phyloP scores from a whole-genome alignment of 768 basidiomycete genomes.

The Royoungia palumana region DNA sequence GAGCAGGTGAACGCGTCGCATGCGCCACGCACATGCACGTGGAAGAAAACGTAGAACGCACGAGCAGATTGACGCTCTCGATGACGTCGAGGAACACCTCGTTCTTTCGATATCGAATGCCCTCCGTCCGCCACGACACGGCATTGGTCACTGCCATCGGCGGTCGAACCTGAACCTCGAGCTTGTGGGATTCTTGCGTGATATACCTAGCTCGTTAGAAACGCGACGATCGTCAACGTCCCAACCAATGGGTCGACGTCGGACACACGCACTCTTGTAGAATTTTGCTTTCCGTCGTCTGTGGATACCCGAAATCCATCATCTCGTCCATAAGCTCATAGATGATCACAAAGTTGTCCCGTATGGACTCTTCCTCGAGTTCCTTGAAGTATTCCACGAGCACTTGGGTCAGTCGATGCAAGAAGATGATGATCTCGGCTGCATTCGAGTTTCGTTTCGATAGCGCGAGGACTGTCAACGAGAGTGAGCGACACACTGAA shows the following conservation, averaged over 20 bases:
- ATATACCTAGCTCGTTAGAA: conserved; percentile 63
- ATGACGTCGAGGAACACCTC: conserved; percentile 99
- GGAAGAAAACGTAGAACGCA: conserved; percentile 36
- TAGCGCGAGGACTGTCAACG: conserved; percentile 76
- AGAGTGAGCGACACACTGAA: neutral
- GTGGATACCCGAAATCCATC: conserved; percentile 99
- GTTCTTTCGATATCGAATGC: conserved; percentile 96
- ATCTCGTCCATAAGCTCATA: conserved; percentile 99
- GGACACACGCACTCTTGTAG: conserved; percentile 74
- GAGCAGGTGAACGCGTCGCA: too few species aligned
- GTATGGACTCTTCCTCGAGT: conserved; percentile 96
- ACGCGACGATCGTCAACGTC: neutral
- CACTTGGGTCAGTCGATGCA: conserved; percentile 90
- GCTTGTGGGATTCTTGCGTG: conserved; percentile 97
- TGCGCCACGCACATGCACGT: neutral
- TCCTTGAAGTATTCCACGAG: conserved; percentile 99
- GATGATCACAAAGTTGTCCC: conserved; percentile 99
- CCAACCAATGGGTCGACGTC: too few species aligned
- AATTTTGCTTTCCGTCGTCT: conserved; percentile 99
- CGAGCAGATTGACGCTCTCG: conserved; percentile 94
- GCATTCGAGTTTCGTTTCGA: conserved; percentile 96
- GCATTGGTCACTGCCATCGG: conserved; percentile 98
- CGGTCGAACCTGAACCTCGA: conserved; percentile 88
- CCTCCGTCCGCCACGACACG: conserved; percentile 97
- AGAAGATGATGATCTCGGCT: conserved; percentile 92